phyloP scores from a whole-genome alignment of 1,284 basidiomycete species.

The Testicularia cyperi region DNA sequence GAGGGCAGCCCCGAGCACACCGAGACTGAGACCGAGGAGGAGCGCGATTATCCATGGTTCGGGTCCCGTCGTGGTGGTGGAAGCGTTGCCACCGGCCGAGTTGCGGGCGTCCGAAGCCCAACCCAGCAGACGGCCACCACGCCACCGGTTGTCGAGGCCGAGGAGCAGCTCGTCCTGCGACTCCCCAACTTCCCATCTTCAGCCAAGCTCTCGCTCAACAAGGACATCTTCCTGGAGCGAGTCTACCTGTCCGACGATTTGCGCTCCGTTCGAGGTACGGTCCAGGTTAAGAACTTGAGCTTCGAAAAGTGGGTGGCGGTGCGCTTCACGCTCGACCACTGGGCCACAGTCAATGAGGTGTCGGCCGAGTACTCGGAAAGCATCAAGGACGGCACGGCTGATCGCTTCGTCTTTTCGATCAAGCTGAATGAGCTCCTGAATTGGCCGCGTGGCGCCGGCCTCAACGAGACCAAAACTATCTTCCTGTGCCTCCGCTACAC shows the following conservation, averaged over 20 bases:
- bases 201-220: conserved; percentile 60
- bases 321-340: conserved; percentile 88
- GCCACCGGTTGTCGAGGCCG: conserved; percentile 19
- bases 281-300: conserved; percentile 80
- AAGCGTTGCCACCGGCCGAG: conserved; percentile 10
- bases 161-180: conserved; percentile 61
- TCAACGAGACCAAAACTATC: conserved; percentile 82
- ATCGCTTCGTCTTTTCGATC: conserved; percentile 66
- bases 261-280: conserved; percentile 69
- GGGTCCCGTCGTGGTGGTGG: conserved; percentile 29
- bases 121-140: conserved; percentile 11
- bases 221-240: conserved; percentile 65
- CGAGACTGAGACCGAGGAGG: conserved; percentile 73
- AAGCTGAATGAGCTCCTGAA: conserved; percentile 63
- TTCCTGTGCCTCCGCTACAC: conserved; percentile 78
- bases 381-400: conserved; percentile 67
- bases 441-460: conserved; percentile 58
- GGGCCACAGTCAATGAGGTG: conserved; percentile 95
- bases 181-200: conserved; percentile 66
- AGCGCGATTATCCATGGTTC: conserved; percentile 57
- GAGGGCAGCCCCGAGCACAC: conserved; percentile 85
- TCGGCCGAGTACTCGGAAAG: conserved; percentile 72
- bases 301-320: conserved; percentile 85
- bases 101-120: conserved; percentile 11
- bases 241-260: conserved; percentile 69